Base-by-base conservation (phyloP, 257 asterid genomes). In the Lithospermum erythrorhizon region DNA sequence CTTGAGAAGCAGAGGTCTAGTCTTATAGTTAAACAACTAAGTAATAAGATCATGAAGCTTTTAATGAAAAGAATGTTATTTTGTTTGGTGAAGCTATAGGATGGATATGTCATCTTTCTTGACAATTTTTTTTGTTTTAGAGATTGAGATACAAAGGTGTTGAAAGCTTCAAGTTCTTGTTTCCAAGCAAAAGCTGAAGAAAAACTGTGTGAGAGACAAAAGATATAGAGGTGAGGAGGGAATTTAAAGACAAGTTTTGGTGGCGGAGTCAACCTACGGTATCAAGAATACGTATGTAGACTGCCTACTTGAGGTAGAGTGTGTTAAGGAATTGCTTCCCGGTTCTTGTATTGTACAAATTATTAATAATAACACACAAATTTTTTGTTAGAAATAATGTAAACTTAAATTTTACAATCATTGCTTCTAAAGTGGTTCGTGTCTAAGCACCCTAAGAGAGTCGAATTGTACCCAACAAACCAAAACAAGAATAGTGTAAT, bases 221-320 rank as follows among this genome's bases (percentile, higher is more conserved):
- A 68, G 47, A 27, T 62, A 73, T 67, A 67, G 75, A 68, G 65
- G 37, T 65, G 66, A 68, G 64, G 77, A 68, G 82, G 80, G 86
- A 63, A 68, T 81, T 80, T 86, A 82, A 76, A 81, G 75, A 47
- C 70, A 68, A 64, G 20, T 68, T 68, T 71, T 63, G 66, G 80
- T 58, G 76, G 79, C 56, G 27, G 77, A 78, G 94, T 88, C 96
- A 75, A 81, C 81, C 61, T 69, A 76, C 72, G 22, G 83, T 78
- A 70, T 72, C 64, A 72, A 79, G 80, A 75, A 79, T 79, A 83
- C 86, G 83, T 85, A 78, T 69, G 80, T 60, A 72, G 90, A 83
- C 86, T 32, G 76, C 32, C 81, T 75, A 80, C 78, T 76, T 64
- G 67, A 73, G 79, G 47, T 75, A 77, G 72, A 72, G 68, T 55